Percentiles rank a stretch among this genome's conserved stretches.
phyloP scores from a whole-genome alignment of 2,329 filamentous ascomycete genomes.

The Xylaria digitata region DNA sequence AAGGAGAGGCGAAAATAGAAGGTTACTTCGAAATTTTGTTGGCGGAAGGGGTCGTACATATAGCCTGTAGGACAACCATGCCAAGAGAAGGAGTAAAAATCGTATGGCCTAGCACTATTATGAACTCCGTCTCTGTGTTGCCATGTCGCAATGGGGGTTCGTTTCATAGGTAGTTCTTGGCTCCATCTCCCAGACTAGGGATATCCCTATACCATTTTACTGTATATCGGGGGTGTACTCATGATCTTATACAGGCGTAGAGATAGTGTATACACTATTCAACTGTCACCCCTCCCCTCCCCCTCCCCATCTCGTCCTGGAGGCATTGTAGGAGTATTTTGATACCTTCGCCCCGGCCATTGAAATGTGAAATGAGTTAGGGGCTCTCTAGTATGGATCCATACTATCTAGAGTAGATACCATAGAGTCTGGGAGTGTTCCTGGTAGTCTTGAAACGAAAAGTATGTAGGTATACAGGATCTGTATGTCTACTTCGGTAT shows the following conservation, averaged over 20 bases:
- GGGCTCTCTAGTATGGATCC: neutral
- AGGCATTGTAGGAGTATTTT: neutral
- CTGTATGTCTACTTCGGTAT: neutral
- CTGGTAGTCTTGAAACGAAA: too few relatives aligned
- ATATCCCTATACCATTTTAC: neutral
- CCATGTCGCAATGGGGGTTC: neutral
- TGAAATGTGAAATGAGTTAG: neutral
- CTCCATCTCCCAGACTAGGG: neutral
- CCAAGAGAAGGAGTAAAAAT: neutral
- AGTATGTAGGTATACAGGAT: neutral
- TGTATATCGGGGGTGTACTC: neutral
- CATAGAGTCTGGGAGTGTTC: neutral
- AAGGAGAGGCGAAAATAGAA: neutral
- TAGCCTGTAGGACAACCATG: neutral
- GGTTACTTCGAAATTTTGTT: neutral
- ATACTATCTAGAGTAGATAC: neutral
- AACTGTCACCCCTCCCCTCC: neutral
- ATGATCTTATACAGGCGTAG: neutral
- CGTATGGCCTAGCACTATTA: neutral
- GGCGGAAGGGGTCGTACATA: neutral
- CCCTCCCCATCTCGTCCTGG: neutral
- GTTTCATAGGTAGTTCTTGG: conserved; percentile 10
- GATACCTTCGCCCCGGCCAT: conserved; percentile 2
- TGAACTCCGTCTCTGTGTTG: neutral
- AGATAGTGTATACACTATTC: neutral